These are phyloP conservation scores for Candida ulmi DNA, from an alignment of 805 yeast species.

Conservation along the genomic window DNA sequence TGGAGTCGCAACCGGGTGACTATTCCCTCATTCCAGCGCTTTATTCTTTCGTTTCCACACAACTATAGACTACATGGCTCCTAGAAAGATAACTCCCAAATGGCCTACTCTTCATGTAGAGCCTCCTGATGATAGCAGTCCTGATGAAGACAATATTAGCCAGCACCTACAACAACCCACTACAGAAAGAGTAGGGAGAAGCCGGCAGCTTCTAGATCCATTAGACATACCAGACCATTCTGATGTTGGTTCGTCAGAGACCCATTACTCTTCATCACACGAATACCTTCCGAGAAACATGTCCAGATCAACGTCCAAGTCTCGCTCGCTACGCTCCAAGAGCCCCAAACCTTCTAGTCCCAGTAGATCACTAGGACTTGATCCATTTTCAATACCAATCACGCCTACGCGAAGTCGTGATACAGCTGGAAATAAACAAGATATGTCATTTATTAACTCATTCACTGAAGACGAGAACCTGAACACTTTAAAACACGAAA, in stretches of 20 bases:
- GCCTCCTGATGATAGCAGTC: not conserved
- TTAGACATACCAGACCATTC: not conserved
- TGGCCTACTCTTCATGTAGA: not conserved
- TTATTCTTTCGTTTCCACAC: too few species aligned
- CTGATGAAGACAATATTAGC: not conserved
- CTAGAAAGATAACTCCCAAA: not conserved
- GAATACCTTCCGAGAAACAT: not conserved
- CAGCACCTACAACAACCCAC: not conserved
- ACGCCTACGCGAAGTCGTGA: not conserved
- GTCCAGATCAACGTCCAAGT: conserved; percentile 2
- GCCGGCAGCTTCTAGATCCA: not conserved
- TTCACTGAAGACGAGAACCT: conserved; percentile 9
- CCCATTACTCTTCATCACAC: not conserved
- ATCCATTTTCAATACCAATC: not conserved
- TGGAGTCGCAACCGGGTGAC: too few species aligned
- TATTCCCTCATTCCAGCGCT: too few species aligned
- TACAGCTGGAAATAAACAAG: not conserved
- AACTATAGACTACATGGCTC: too few species aligned
- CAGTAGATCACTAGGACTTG: not conserved
- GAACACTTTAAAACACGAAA: conserved; percentile 11
- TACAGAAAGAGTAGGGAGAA: not conserved
- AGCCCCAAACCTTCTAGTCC: not conserved
- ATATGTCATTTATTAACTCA: conserved; percentile 6
- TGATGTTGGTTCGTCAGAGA: not conserved
- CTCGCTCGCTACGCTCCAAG: conserved; percentile 1